phyloP scores from a whole-genome alignment of 163 green algal species.

The Scenedesmus sp. region DNA sequence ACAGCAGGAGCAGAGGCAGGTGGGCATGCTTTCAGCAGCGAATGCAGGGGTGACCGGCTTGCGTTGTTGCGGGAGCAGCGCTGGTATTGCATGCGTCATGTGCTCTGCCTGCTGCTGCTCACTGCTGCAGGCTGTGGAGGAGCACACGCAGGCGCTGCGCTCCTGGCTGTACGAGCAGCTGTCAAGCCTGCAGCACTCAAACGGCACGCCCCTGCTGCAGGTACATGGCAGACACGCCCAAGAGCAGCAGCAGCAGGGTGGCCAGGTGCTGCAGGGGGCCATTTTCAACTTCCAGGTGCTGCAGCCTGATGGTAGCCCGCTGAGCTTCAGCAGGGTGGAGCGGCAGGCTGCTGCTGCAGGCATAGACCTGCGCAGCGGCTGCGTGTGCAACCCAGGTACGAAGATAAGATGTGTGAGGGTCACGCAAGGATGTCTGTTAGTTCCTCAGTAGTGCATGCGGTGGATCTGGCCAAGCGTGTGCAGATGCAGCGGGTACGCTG shows the following conservation, averaged over 20 bases:
- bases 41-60: too few species aligned
- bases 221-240: conserved; percentile 76
- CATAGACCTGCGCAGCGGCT: conserved; percentile 76
- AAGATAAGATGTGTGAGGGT: conserved; percentile 65
- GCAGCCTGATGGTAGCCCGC: conserved; percentile 57
- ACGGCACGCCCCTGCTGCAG: conserved; percentile 72
- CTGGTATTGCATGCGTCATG: too few species aligned
- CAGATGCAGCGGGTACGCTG: conserved; percentile 61
- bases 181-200: conserved; percentile 69
- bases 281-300: conserved; percentile 87
- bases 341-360: conserved; percentile 67
- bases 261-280: conserved; percentile 68
- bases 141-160: conserved; percentile 59
- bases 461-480: too few species aligned
- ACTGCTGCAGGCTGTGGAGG: conserved; percentile 51
- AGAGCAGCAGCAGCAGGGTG: conserved; percentile 47
- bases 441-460: too few species aligned
- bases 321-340: conserved; percentile 74
- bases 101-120: background rate
- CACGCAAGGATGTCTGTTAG: too few species aligned
- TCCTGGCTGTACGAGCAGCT: conserved; percentile 60
- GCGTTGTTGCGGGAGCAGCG: too few species aligned
- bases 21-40: background rate
- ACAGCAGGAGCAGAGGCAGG: background rate
- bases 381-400: conserved; percentile 82